Base-by-base conservation (phyloP, 257 asterid species). In the Salvia rosmarinus region DNA sequence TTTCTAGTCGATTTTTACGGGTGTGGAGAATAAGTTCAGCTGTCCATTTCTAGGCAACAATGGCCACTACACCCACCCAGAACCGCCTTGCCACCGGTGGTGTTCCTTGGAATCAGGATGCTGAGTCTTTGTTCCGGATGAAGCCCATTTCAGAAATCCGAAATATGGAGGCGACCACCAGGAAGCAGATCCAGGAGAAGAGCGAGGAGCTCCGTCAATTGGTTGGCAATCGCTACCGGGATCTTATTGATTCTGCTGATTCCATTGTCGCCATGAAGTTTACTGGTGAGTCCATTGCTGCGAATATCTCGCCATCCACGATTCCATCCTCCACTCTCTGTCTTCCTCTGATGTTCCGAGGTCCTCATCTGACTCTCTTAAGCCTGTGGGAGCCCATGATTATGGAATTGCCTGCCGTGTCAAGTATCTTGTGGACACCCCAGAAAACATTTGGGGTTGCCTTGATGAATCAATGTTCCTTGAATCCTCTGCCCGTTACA, bases 381-480 rank as follows among this genome's bases (percentile, higher is more conserved):
- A 84, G 49, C 87, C 93, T 11, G 81, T 80, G 14, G 82, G 94
- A 71, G 82, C 93, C 13, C 83, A 84, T 5, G 85, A 76, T 71
- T 95, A 95, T 71, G 97, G 92, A 63, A 85, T 95, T 37, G 99
- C 98, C 9, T 95, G 97, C 77, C 81, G 99, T 52, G 99, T 95
- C 71, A 95, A 95, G 90, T 95, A 95, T 81, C 82, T 95, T 23
- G 99, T 95, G n/a, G 99, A 95, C 80, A 91, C 98, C 39, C 99
- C 97, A 11, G 99, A 95, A 56, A 91, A 95, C 75, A 95, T 95
- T 3, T 95, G 99, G 99, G 99, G 99, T 32, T 88, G 99, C 76
- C 89, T 95, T 6, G 99, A 95, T 61, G 99, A 95, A 72, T 91
- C 87, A 11, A 95, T 95, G 99, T 91, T 89, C 75, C 82, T 91